These are phyloP conservation scores for Noccaea bulbosa DNA, from an alignment of 345 rosid genomes.

Conservation along the genomic window DNA sequence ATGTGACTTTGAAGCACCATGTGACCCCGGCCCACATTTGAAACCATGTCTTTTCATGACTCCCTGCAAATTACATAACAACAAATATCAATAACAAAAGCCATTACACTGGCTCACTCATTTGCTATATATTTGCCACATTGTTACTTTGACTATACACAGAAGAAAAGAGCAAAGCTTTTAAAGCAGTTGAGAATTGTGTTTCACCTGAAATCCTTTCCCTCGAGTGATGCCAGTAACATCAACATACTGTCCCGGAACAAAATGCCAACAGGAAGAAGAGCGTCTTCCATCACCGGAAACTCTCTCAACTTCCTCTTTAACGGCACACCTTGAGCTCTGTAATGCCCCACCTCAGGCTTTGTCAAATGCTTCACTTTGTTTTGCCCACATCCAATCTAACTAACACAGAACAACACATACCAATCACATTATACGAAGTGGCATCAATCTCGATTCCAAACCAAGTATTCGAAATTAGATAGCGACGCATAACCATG, in stretches of 20 bases:
- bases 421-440: conserved; percentile 31
- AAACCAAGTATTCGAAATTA: neutral
- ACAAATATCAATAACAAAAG: conserved; percentile 24
- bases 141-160: conserved; percentile 6
- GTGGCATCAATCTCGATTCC: neutral
- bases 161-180: conserved; percentile 1
- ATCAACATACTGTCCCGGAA: conserved; percentile 90
- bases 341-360: conserved; percentile 95
- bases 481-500: neutral
- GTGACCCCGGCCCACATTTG: conserved; percentile 73
- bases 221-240: conserved; percentile 86
- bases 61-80: conserved; percentile 57
- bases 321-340: conserved; percentile 93
- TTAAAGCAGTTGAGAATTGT: conserved; percentile 14
- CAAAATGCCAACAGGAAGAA: conserved; percentile 90
- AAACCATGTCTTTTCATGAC: conserved; percentile 74
- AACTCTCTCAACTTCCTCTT: conserved; percentile 93
- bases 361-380: conserved; percentile 88
- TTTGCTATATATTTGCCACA: conserved; percentile 6
- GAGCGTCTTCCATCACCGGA: conserved; percentile 92
- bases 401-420: conserved; percentile 57
- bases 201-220: conserved; percentile 91
- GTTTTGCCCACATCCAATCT: conserved; percentile 96
- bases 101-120: neutral
- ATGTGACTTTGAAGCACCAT: conserved; percentile 84